phyloP scores from a whole-genome alignment of 208 protist genomes.

The Trypanosoma vivax region DNA sequence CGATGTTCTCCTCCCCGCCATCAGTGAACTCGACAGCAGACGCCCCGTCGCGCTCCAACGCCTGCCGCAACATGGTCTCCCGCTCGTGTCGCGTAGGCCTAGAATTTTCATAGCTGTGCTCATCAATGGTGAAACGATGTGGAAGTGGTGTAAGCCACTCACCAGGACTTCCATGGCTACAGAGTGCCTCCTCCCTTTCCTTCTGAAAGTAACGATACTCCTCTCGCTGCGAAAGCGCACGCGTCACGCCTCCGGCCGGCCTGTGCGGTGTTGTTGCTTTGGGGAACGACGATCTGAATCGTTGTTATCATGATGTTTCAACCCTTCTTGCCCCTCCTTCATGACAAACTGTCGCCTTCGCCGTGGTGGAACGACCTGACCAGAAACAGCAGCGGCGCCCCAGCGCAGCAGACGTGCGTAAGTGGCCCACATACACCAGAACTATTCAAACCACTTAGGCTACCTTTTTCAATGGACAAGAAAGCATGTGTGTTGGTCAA shows the following conservation, averaged over 20 bases:
- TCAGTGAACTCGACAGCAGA: conserved; percentile 76
- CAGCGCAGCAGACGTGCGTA: conserved; percentile 4
- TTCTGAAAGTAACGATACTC: conserved; percentile 21
- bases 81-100: conserved; percentile 36
- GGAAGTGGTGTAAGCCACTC: conserved; percentile 65
- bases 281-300: neutral
- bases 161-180: conserved; percentile 23
- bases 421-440: neutral
- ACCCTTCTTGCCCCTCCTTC: conserved; percentile 1
- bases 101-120: conserved; percentile 29
- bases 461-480: too few relatives aligned
- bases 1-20: conserved; percentile 71
- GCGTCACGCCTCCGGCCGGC: conserved; percentile 4
- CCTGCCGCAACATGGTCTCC: conserved; percentile 34
- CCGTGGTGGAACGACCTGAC: conserved; percentile 9
- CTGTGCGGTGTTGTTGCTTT: neutral
- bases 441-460: neutral
- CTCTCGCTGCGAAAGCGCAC: conserved; percentile 29
- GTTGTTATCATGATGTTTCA: neutral
- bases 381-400: conserved; percentile 4
- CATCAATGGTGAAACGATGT: conserved; percentile 56
- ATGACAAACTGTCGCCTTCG: conserved; percentile 20
- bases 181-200: conserved; percentile 7
- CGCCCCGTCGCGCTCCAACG: conserved; percentile 49
- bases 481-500: too few relatives aligned